Evolutionary conservation across 75 land plant genomes (phyloP).

Genomic region (Picea sitchensis): DNA sequence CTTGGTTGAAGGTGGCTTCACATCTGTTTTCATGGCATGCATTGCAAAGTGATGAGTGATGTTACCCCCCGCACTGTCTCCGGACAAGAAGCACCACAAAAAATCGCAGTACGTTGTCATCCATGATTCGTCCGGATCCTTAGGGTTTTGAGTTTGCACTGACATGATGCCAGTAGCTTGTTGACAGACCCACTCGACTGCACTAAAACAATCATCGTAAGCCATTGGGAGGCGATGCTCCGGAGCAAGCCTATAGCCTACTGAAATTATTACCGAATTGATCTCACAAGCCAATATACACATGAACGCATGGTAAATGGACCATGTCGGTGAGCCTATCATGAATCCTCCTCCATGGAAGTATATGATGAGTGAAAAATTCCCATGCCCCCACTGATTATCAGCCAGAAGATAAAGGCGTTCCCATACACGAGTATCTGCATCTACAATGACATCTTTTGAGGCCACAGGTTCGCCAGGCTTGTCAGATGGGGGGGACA

Average conservation of each 20-base stretch:
- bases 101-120: background rate
- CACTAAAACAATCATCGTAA: conserved; percentile 47
- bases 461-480: conserved; percentile 15
- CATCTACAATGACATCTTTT: conserved; percentile 25
- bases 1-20: too few species aligned
- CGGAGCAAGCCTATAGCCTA: conserved; percentile 54
- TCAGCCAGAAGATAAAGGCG: conserved; percentile 33
- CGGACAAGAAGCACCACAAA: background rate
- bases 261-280: conserved; percentile 34
- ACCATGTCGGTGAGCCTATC: conserved; percentile 50
- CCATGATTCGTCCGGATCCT: background rate
- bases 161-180: conserved; percentile 6
- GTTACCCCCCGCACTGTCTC: too few species aligned
- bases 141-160: conserved; percentile 15
- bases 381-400: background rate
- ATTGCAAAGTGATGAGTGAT: too few species aligned
- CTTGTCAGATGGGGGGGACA: conserved; percentile 18
- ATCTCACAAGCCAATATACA: conserved; percentile 24
- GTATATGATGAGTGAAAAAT: conserved; percentile 45
- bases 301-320: conserved; percentile 51
- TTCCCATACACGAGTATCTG: conserved; percentile 34
- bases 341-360: conserved; percentile 74
- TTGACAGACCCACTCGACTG: too few species aligned
- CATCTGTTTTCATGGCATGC: too few species aligned
- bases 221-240: conserved; percentile 54